Evolutionary conservation across 2,329 filamentous ascomycete species (phyloP), one percentile per base, ranked within the genome.

Genomic region (Trichoderma asperellum): DNA sequence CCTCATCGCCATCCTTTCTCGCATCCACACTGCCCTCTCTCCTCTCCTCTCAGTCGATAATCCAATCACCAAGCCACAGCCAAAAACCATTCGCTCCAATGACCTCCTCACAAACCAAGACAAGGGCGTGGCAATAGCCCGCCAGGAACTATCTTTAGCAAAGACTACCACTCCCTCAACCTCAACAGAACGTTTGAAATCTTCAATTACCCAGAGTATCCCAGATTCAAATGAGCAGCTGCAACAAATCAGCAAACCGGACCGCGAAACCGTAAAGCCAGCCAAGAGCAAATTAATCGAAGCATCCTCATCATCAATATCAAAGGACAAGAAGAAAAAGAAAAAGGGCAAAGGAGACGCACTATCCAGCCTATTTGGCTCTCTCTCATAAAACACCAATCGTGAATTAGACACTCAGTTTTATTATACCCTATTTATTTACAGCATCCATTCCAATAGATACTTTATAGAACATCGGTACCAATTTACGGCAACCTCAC

Each of bases 351-450:
- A 82, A 47, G 82, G 83, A 6, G 88, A 94, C 76, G 90, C 87
- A 53, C 91, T 95, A 68, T 92, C 94, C 71, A 89, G 89, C 75
- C 79, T 95, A 29, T 96, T 96, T 75, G 85, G 84, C 64, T 86
- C 86, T 11, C 78, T 92, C 16, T 21, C 58, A 10, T 68, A 43
- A 56, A 34, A 24, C n/a, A 61, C 34, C 11, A 47, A 27, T 47
- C 10, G 6, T 18, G 2, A 32, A 49, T 65, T 24, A 52, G 4
- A 8, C 7, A 52, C n/a, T 49, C 34, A 49, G 7, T 3, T 27
- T 27, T 37, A 47, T 56, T 34, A 24, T 64, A 53, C 40, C 53
- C 52, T 34, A 12, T 66, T 27, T n/a, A 16, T 24, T 49, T 56
- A 55, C 29, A 18, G 29, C 53, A 56, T 32, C 29, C 29, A 11